Evolutionary conservation across 257 asterid species (phyloP), one percentile per base, ranked within the genome.

Genomic region (Leptodermis oblonga): DNA sequence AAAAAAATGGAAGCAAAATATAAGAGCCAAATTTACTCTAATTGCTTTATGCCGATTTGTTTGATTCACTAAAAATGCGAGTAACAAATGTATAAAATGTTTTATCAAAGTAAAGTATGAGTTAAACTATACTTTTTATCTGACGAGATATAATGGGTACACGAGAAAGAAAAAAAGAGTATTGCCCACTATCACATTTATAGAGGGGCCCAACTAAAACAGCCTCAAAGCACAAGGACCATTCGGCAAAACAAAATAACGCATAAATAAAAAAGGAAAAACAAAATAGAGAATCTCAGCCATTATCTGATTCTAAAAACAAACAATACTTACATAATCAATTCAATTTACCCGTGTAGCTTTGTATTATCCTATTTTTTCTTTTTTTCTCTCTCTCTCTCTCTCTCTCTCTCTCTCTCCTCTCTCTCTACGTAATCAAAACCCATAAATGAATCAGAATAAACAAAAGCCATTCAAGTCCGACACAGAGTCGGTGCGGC

Each of bases 401-500:
- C 61, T 71, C 65, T 65, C 74, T 67, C 68, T 51, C 70, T 73
- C n/a, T n/a, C n/a, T n/a, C n/a, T n/a, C n/a, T 22, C 48, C 55
- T 71, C 65, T 65, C 74, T 67, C 68, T 51, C 70, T 73, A 70
- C 88, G 96, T 81, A 85, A 89, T 83, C 85, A 83, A 88, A 86
- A 74, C 83, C 37, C 83, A 73, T 77, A 65, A 78, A 82, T 82
- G 76, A 82, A 80, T 77, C 88, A 82, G 77, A 85, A 80, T 76
- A 80, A 80, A 85, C 84, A 70, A 83, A 82, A 41, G 74, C 80
- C 72, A 70, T 81, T 83, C 76, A 78, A 82, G 88, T 86, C 87
- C 87, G 85, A 82, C 85, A 70, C 53, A 65, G 36, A 37, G 90
- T 84, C 90, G 88, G 92, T 88, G 84, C 80, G 56, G 77, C 75